Evolutionary conservation across 352 stramenopile genomes (phyloP).

Genomic region (Pythium angustatum): DNA sequence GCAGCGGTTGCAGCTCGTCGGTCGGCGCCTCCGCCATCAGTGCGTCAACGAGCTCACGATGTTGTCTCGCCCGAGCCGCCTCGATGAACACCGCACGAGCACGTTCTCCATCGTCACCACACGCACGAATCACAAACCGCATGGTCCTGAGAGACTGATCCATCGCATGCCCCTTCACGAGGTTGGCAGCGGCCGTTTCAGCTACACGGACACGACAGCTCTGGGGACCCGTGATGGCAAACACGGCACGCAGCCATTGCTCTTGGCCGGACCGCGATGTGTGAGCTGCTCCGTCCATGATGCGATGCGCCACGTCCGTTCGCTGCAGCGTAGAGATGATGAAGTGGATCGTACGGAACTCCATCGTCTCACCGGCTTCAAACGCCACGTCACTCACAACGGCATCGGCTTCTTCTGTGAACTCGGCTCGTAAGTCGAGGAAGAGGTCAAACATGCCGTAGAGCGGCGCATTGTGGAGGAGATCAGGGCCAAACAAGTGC

Average conservation of each 20-base stretch:
- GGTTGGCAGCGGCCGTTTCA: background rate
- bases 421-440: background rate
- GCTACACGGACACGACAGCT: slow-evolving; percentile 2
- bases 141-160: too few relatives aligned
- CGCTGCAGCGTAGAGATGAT: background rate
- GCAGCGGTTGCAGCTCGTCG: background rate
- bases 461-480: background rate
- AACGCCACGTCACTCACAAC: background rate
- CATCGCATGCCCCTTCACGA: too few relatives aligned
- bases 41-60: background rate
- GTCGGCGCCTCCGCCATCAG: background rate
- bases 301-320: background rate
- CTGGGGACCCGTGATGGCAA: background rate
- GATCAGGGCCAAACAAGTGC: background rate
- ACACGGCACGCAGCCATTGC: background rate
- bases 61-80: too few relatives aligned
- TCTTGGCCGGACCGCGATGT: background rate
- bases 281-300: background rate
- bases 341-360: background rate
- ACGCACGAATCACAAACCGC: too few relatives aligned
- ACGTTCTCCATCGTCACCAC: too few relatives aligned
- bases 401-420: background rate
- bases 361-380: background rate
- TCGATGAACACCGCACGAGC: too few relatives aligned
- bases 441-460: slow-evolving; percentile 1